phyloP scores from a whole-genome alignment of 2,329 filamentous ascomycete genomes.

The Alternaria arbusti region DNA sequence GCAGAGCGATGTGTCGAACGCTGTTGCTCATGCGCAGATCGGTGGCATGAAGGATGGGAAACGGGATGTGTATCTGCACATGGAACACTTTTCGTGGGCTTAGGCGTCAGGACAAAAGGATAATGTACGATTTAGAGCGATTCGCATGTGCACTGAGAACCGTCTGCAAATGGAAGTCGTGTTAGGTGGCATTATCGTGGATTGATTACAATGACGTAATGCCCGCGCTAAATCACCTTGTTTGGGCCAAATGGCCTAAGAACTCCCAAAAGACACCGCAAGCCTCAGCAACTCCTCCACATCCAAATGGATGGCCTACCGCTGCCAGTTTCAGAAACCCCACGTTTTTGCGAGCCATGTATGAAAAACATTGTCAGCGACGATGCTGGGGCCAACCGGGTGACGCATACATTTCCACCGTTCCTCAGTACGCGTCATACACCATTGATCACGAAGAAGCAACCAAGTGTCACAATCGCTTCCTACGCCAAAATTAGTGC shows the following conservation, averaged over 20 bases:
- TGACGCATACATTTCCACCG: neutral
- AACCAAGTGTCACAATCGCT: neutral
- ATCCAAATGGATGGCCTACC: neutral
- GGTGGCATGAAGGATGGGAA: constrained; percentile 24
- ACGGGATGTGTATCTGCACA: constrained; percentile 52
- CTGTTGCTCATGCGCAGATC: constrained; percentile 47
- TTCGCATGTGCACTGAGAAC: neutral
- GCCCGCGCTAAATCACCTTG: neutral
- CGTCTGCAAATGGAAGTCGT: neutral
- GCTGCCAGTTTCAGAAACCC: neutral
- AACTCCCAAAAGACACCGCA: neutral
- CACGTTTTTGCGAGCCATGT: neutral
- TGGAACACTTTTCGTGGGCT: constrained; percentile 52
- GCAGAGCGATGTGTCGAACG: constrained; percentile 57
- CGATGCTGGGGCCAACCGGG: neutral
- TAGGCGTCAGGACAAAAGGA: neutral
- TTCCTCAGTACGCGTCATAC: neutral
- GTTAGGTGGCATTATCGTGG: neutral
- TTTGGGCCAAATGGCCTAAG: neutral
- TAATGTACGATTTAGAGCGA: neutral
- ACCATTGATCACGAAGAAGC: neutral
- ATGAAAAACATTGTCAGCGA: neutral
- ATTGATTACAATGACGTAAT: neutral
- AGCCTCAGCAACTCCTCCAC: neutral
- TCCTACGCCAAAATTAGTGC: neutral